A percentile compares a stretch with the other conserved stretches of the same genome.
phyloP scores from a whole-genome alignment of 208 protist species.

The Trypanosoma melophagium region DNA sequence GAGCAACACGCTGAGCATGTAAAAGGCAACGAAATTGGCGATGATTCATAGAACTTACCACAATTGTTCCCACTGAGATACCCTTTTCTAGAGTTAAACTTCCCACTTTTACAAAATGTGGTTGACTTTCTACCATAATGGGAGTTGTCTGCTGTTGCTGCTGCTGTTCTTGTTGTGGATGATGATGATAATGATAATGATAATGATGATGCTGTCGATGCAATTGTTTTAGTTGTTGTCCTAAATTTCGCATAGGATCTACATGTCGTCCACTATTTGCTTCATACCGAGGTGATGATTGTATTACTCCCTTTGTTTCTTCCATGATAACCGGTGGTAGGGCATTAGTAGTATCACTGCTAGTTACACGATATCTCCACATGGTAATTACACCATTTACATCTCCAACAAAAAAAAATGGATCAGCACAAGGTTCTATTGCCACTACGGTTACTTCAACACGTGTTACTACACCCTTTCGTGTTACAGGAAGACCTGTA shows the following conservation, averaged over 20 bases:
- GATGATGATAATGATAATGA: background rate
- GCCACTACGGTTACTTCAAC: constrained; percentile 33
- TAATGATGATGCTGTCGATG: no score
- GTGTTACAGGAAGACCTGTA: constrained; percentile 50
- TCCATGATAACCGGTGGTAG: background rate
- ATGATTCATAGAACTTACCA: constrained; percentile 30
- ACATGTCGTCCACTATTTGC: background rate
- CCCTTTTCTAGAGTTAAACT: constrained; percentile 11
- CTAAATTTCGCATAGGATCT: background rate
- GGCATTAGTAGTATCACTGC: constrained; percentile 24
- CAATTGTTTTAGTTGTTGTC: background rate
- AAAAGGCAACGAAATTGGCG: constrained; percentile 20
- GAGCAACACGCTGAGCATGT: background rate
- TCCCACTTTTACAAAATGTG: constrained; percentile 20
- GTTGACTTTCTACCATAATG: constrained; percentile 4
- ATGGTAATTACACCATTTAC: constrained; percentile 40
- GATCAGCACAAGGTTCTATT: constrained; percentile 39
- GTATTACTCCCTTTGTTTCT: background rate
- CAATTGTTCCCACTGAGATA: constrained; percentile 16
- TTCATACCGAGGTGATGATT: no score
- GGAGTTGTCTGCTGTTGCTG: background rate
- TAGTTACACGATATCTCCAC: constrained; percentile 50
- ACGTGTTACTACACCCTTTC: constrained; percentile 21
- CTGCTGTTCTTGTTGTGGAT: background rate
- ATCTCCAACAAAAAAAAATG: constrained; percentile 66